Evolutionary conservation across 164 flowering plant species (phyloP), one percentile per base, ranked within the genome.

Genomic region (Buxus sempervirens): DNA sequence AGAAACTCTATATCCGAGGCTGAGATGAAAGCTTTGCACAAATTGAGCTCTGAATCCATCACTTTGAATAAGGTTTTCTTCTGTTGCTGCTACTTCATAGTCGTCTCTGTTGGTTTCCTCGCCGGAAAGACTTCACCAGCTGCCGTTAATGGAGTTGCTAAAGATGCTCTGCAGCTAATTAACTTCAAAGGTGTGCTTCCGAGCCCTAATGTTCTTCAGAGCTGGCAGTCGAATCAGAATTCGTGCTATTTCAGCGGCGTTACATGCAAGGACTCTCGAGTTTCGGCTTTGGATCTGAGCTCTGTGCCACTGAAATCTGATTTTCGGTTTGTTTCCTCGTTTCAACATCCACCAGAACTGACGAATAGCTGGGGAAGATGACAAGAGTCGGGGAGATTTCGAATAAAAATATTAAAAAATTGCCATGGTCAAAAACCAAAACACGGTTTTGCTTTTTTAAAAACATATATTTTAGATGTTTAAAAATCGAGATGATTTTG

Each of bases 221-320:
- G 72, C 75, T 93, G 98, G 98, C 70, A 59, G 4, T 64, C 73
- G 5, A 66, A 59, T 36, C 45, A 28, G 4, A 63, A 73, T 74
- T 90, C 88, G 4, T 93, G 98, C 73, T 16, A 24, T 53, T 93
- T 86, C 74, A 38, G 27, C 26, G 91, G 91, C 13, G 86, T 93
- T 26, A 20, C 69, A 8, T 93, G 98, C 74, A 81, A 66, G 21
- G 77, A 67, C 53, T 58, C 80, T 0, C 66, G 77, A 41, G 90
- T 92, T 28, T 73, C 90, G n/a, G 70, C 85, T 1, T 62, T 95
- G 25, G 84, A 90, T 77, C 87, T 95, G 56, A 72, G 76, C 63
- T 28, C 19, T 45, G 3, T 56, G 0, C 55, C 58, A 9, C 67
- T 95, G 6, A 67, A 54, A 62, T 22, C 71, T 0, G 89, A 87